A percentile compares a stretch with the other conserved stretches of the same genome.
Evolutionary conservation across 805 yeast species (phyloP).

Genomic region (Starmera dryadoides): DNA sequence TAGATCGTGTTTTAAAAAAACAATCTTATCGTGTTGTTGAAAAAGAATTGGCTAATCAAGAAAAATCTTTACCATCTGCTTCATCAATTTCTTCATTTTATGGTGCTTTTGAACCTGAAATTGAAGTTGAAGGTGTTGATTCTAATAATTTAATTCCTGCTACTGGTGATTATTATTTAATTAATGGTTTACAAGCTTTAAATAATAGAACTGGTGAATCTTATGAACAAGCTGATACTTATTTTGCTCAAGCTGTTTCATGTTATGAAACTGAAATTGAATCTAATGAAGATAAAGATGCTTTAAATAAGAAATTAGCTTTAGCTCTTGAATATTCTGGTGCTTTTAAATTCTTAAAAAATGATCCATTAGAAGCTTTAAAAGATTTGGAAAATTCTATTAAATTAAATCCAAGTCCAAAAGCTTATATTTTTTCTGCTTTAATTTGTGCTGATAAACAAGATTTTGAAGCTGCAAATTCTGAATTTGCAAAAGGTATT

Average conservation of each 20-base stretch:
- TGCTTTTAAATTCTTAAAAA: constrained; percentile 76
- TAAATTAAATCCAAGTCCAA: constrained; percentile 63
- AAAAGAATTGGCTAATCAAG: constrained; percentile 38
- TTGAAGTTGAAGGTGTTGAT: constrained; percentile 40
- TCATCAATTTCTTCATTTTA: constrained; percentile 82
- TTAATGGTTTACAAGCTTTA: constrained; percentile 55
- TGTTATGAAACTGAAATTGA: constrained; percentile 28
- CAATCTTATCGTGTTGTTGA: constrained; percentile 71
- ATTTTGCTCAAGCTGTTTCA: constrained; percentile 50
- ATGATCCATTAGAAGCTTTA: constrained; percentile 60
- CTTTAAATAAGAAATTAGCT: constrained; percentile 37
- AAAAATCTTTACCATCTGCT: constrained; percentile 61
- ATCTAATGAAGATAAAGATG: constrained; percentile 15
- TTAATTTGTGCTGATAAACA: constrained; percentile 77
- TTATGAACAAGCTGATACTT: constrained; percentile 29
- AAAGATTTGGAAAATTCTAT: constrained; percentile 59
- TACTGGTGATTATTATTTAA: constrained; percentile 57
- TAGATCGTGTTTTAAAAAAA: constrained; percentile 81
- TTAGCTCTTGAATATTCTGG: constrained; percentile 81
- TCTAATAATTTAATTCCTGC: constrained; percentile 26
- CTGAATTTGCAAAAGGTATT: constrained; percentile 67
- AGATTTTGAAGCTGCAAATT: constrained; percentile 59
- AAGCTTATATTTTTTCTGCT: constrained; percentile 77
- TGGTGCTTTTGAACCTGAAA: constrained; percentile 68
- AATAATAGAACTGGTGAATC: constrained; percentile 33